Evolutionary conservation across 192 early-diverging fungal genomes (phyloP).

Genomic region (Coemansia reversa): DNA sequence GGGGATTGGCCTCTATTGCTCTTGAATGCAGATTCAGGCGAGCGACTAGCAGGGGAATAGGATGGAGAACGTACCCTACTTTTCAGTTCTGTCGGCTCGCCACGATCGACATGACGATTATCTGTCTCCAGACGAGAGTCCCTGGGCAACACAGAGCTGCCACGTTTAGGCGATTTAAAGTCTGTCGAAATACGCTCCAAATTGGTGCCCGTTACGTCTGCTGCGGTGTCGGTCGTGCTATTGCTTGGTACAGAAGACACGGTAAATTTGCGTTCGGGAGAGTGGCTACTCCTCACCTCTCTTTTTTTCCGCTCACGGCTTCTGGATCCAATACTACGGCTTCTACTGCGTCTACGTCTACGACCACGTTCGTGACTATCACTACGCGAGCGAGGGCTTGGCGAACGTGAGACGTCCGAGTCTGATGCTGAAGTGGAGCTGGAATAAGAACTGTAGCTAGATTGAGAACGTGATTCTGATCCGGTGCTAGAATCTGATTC

Average conservation of each 20-base stretch:
- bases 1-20: neutral
- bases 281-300: neutral
- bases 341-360: neutral
- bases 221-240: neutral
- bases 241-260: neutral
- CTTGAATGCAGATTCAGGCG: constrained; percentile 2
- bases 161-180: neutral
- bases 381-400: constrained; percentile 7
- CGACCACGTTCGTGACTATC: neutral
- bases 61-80: constrained; percentile 41
- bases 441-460: constrained; percentile 17
- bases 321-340: neutral
- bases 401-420: neutral
- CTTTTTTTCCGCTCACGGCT: neutral
- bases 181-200: neutral
- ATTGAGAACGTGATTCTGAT: constrained; percentile 21
- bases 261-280: neutral
- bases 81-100: neutral
- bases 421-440: constrained; percentile 21
- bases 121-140: neutral
- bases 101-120: neutral
- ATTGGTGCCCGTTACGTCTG: neutral
- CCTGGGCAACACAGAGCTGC: neutral
- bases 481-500: constrained; percentile 14
- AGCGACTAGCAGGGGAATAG: constrained; percentile 24